These are phyloP conservation scores for Trametes hirsuta DNA, from an alignment of 1,284 basidiomycete species.

Conservation along the genomic window DNA sequence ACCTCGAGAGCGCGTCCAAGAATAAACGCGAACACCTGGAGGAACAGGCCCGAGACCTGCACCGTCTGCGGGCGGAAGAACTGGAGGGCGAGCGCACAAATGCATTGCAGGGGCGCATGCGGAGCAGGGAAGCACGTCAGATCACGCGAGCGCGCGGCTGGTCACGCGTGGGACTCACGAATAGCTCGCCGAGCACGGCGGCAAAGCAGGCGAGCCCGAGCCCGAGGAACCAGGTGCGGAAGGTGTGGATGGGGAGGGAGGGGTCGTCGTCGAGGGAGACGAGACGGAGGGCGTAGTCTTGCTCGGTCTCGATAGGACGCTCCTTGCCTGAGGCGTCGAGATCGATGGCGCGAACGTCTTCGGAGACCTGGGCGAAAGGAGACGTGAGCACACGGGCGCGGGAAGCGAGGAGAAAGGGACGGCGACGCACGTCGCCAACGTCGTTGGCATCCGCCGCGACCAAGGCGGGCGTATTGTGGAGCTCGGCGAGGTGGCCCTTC, in stretches of 20 bases:
- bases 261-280: slow-evolving; percentile 64
- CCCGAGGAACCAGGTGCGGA: slow-evolving; percentile 52
- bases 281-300: slow-evolving; percentile 51
- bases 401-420: background rate
- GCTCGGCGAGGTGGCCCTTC: slow-evolving; percentile 7
- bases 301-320: slow-evolving; percentile 48
- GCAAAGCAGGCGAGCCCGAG: slow-evolving; percentile 56
- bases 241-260: slow-evolving; percentile 50
- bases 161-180: slow-evolving; percentile 40
- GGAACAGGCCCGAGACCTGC: slow-evolving; percentile 57
- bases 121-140: slow-evolving; percentile 10
- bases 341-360: slow-evolving; percentile 41
- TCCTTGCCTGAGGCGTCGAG: slow-evolving; percentile 42
- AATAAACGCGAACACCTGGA: slow-evolving; percentile 53
- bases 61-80: slow-evolving; percentile 57
- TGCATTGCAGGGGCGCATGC: background rate
- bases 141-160: slow-evolving; percentile 4
- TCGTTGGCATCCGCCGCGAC: slow-evolving; percentile 15
- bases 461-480: slow-evolving; percentile 1
- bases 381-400: background rate
- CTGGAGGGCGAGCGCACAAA: slow-evolving; percentile 9
- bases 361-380: slow-evolving; percentile 36
- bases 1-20: slow-evolving; percentile 46
- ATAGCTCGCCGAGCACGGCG: slow-evolving; percentile 60
- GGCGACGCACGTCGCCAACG: slow-evolving; percentile 17